Conservation (phyloP, 2,329 filamentous ascomycete species). For the Diplocarpon rosae region DNA sequence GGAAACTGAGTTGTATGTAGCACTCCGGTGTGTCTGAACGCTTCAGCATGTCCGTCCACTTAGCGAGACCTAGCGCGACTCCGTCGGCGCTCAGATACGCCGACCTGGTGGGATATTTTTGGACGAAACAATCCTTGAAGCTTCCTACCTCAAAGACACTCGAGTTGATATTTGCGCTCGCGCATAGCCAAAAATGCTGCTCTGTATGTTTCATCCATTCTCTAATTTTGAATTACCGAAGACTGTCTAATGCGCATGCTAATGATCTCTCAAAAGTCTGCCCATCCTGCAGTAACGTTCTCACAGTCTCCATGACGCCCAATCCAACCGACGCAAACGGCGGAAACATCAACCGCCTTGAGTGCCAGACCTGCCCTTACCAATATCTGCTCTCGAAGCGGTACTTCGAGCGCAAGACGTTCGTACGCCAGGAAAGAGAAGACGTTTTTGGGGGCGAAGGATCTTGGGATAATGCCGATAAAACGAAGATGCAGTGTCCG, state of each 20-base stretch:
- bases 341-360: slow-evolving; percentile 59
- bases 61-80: neutral
- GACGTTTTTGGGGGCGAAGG: slow-evolving; percentile 82
- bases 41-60: neutral
- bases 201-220: slow-evolving; percentile 40
- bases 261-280: slow-evolving; percentile 46
- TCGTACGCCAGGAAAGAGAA: slow-evolving; percentile 79
- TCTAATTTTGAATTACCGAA: neutral
- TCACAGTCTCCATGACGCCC: slow-evolving; percentile 49
- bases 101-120: slow-evolving; percentile 4
- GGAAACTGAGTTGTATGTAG: neutral
- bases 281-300: slow-evolving; percentile 72
- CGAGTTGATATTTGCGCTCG: neutral
- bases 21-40: slow-evolving; percentile 2
- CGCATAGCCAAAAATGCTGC: slow-evolving; percentile 42
- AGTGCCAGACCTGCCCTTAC: slow-evolving; percentile 93
- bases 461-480: slow-evolving; percentile 86
- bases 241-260: neutral
- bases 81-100: slow-evolving; percentile 1
- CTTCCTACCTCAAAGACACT: too few species aligned
- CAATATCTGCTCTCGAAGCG: slow-evolving; percentile 70
- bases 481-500: slow-evolving; percentile 72
- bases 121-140: neutral
- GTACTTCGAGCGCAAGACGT: slow-evolving; percentile 66
- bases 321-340: slow-evolving; percentile 26